Conservation (phyloP, 495 filamentous ascomycete genomes). For the Hyphodiscus hymeniophilus region DNA sequence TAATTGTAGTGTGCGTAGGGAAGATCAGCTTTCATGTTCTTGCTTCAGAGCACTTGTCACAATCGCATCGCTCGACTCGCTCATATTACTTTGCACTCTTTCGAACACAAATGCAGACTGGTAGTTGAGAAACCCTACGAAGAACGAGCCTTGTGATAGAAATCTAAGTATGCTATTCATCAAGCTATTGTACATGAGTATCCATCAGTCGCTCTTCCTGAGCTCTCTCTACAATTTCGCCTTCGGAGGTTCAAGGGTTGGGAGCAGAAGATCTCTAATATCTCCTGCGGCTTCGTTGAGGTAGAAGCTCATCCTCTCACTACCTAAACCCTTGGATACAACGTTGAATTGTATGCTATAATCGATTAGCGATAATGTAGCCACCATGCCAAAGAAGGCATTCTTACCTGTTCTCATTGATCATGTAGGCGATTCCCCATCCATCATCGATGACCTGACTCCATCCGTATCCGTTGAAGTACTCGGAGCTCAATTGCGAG, state of each 20-base stretch:
- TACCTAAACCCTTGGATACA: constrained; percentile 85
- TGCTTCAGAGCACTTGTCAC: no score
- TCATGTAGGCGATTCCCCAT: constrained; percentile 99
- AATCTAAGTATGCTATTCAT: constrained; percentile 1
- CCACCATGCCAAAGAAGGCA: constrained; percentile 25
- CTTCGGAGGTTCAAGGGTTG: constrained; percentile 75
- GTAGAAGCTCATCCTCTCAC: constrained; percentile 89
- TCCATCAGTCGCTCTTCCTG: neutral
- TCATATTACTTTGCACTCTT: no score
- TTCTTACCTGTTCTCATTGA: constrained; percentile 81
- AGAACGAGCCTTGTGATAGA: no score
- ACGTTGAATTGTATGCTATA: constrained; percentile 94
- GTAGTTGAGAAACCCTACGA: no score
- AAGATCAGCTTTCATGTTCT: no score
- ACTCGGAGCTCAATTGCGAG: constrained; percentile 88
- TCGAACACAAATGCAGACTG: no score
- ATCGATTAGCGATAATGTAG: constrained; percentile 4
- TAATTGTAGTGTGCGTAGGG: no score
- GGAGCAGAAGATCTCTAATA: constrained; percentile 78
- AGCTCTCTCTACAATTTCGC: constrained; percentile 68
- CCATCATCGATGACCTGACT: constrained; percentile 95
- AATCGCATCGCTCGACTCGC: no score
- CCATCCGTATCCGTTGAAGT: constrained; percentile 99
- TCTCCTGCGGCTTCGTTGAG: constrained; percentile 89
- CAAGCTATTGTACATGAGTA: neutral